Base-by-base conservation (phyloP, 768 basidiomycete genomes). In the Paxillus involutus region DNA sequence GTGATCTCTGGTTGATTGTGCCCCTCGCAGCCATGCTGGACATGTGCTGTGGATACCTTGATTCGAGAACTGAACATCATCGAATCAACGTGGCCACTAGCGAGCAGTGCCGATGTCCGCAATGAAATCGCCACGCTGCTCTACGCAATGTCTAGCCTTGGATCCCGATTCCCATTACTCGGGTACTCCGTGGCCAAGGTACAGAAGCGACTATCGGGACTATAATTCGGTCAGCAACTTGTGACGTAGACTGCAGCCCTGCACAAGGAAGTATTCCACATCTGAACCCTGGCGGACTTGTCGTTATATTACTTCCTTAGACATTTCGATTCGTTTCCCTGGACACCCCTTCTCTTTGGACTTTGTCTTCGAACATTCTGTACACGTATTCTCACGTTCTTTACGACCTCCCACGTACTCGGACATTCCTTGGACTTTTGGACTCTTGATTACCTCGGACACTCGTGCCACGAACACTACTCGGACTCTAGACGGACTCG, bases 1-100 rank as follows among this genome's bases (percentile, higher is more conserved):
- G 36, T 57, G 32, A 43, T 49, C 12, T n/a, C n/a, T 30, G 12
- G 52, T 42, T 59, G 41, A 62, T 53, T 30, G 47, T 30, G 6
- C 42, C 36, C 19, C 46, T 47, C 59, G 32, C 59, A 88, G 88
- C 80, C 83, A 9, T 89, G 87, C 59, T 89, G 89, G 89, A 83
- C 84, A 14, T 76, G 75, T 49, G 83, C 80, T 36, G 84, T 86
- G 47, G 86, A 88, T 65, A 80, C 82, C 16, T 71, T 90, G 54
- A 78, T 87, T 49, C 77, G 80, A 41, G 86, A 90, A 65, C 75
- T 88, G n/a, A 77, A 83, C 51, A 69, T 80, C 52, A 72, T 86
- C 48, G 84, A 86, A 64, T 67, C 79, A 13, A 77, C 86, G 39
- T 89, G 87, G 85, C 79, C 85, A 10, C 72, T 80, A 36, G 72